Conservation (phyloP, 768 basidiomycete species). For the Termitomyces sp. region DNA sequence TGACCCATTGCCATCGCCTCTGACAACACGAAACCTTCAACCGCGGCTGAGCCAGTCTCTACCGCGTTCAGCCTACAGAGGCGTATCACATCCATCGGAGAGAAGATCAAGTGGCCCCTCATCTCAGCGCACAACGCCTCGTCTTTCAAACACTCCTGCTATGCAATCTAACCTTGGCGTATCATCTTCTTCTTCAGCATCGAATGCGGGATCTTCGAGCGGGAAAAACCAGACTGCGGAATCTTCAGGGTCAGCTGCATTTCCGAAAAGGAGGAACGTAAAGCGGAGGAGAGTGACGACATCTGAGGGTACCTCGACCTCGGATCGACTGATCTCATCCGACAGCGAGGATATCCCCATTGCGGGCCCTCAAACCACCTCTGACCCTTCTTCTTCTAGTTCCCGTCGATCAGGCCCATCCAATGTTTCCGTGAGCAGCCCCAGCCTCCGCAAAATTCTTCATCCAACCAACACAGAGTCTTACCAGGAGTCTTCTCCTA, state of each 20-base stretch:
- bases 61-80: not conserved
- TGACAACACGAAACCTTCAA: slow-evolving; percentile 14
- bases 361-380: not conserved
- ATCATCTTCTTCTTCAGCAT: slow-evolving; percentile 5
- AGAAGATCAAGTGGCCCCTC: not conserved
- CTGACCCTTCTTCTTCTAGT: not conserved
- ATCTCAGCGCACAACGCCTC: not conserved
- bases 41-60: slow-evolving; percentile 5
- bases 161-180: slow-evolving; percentile 7
- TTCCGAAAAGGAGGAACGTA: not conserved
- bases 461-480: slow-evolving; percentile 12
- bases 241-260: not conserved
- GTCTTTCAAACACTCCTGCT: not conserved
- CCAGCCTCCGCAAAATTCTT: slow-evolving; percentile 22
- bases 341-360: slow-evolving; percentile 6
- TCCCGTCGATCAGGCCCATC: not conserved
- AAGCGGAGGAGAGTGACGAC: not conserved
- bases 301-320: not conserved
- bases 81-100: slow-evolving; percentile 1
- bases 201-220: not conserved
- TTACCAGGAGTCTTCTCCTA: slow-evolving; percentile 3
- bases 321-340: slow-evolving; percentile 12
- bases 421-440: slow-evolving; percentile 17
- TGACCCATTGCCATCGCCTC: slow-evolving; percentile 12
- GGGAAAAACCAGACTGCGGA: not conserved